phyloP scores from a whole-genome alignment of 1,139 yeast species.

The Yamadazyma taylorii region DNA sequence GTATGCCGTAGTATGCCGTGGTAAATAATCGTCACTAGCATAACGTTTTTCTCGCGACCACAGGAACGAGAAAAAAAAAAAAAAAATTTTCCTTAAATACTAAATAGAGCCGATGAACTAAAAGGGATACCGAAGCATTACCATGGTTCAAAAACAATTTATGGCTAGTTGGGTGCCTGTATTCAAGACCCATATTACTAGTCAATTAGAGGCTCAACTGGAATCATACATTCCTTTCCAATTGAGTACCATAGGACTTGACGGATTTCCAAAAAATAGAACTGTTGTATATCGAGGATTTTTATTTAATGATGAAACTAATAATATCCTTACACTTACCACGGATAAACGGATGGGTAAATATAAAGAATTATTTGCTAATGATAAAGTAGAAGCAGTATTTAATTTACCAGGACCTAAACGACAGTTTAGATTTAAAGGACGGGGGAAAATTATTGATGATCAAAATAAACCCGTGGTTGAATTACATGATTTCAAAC shows the following conservation, averaged over 20 bases:
- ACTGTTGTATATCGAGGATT: constrained; percentile 77
- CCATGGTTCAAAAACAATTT: constrained; percentile 39
- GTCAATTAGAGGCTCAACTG: constrained; percentile 36
- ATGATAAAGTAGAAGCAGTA: constrained; percentile 70
- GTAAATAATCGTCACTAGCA: constrained; percentile 7
- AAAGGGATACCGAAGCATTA: background rate
- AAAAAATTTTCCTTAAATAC: constrained; percentile 1
- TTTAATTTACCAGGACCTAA: constrained; percentile 63
- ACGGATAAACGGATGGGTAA: constrained; percentile 74
- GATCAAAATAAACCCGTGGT: constrained; percentile 33
- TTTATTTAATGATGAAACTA: constrained; percentile 65
- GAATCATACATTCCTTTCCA: constrained; percentile 59
- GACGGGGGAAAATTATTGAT: constrained; percentile 54
- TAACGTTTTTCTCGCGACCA: constrained; percentile 7
- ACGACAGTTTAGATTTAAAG: constrained; percentile 73
- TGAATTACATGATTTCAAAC: constrained; percentile 28
- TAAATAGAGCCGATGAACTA: too few species aligned
- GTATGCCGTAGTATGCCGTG: too few species aligned
- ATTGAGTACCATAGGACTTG: constrained; percentile 62
- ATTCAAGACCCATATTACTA: constrained; percentile 50
- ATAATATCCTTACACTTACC: constrained; percentile 67
- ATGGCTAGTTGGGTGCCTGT: constrained; percentile 76
- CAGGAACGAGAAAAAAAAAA: background rate
- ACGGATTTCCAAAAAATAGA: constrained; percentile 62
- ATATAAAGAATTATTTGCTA: constrained; percentile 48